phyloP scores from a whole-genome alignment of 139 green algal genomes.

The Chlamydomonas sp. region DNA sequence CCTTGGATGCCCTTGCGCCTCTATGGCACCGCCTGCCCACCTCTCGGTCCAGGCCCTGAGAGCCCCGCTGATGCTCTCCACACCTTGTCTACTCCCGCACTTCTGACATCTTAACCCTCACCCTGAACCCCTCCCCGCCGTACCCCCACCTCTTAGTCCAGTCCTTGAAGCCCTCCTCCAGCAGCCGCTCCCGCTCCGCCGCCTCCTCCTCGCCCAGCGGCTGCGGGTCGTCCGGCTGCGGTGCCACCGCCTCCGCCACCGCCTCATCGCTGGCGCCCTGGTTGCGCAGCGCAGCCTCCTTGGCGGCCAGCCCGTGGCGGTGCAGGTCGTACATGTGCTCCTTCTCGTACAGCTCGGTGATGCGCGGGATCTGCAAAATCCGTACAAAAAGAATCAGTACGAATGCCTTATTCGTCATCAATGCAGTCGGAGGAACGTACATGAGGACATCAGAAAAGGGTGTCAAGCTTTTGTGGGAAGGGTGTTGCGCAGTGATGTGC shows the following conservation, averaged over 20 bases:
- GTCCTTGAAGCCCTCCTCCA: conserved; percentile 86
- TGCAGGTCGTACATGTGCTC: conserved; percentile 80
- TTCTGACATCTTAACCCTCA: not conserved
- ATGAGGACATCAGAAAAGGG: not conserved
- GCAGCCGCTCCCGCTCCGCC: conserved; percentile 67
- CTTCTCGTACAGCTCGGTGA: conserved; percentile 93
- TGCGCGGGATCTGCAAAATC: conserved; percentile 50
- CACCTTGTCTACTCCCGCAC: too few species aligned
- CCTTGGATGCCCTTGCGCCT: too few species aligned
- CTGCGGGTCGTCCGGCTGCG: conserved; percentile 76
- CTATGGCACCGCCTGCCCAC: too few species aligned
- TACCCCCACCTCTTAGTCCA: conserved; percentile 77
- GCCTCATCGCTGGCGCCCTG: conserved; percentile 80
- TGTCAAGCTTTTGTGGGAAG: not conserved
- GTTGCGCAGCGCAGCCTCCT: conserved; percentile 54
- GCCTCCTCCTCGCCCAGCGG: conserved; percentile 92
- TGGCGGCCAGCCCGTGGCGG: conserved; percentile 66
- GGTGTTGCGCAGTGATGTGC: conserved; percentile 63
- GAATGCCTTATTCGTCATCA: too few species aligned
- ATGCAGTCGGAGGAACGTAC: not conserved
- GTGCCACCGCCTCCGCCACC: conserved; percentile 62
- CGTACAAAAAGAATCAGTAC: not conserved
- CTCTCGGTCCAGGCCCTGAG: too few species aligned
- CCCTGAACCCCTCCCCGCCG: not conserved
- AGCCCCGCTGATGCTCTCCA: too few species aligned